Conservation (phyloP, 208 protist genomes). For the Trypanosoma brucei region DNA sequence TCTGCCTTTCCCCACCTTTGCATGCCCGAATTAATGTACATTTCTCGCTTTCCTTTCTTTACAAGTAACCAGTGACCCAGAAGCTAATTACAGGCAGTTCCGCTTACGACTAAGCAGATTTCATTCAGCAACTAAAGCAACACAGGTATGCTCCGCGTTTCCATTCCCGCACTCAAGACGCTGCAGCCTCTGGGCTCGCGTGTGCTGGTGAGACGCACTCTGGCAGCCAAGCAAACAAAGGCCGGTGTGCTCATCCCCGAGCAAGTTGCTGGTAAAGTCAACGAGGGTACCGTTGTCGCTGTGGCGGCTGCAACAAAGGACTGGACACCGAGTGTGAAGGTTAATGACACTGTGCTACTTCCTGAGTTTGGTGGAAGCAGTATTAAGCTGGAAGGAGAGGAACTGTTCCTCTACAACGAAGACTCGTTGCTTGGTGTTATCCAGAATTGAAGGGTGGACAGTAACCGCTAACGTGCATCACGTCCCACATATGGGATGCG, state of each 20-base stretch:
- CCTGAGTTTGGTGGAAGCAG: constrained; percentile 85
- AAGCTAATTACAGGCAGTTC: too few species aligned
- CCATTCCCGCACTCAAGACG: constrained; percentile 72
- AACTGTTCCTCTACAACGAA: constrained; percentile 91
- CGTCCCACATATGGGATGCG: background rate
- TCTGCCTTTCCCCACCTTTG: too few species aligned
- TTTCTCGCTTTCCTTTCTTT: background rate
- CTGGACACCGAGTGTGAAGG: constrained; percentile 89
- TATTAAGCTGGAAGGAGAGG: constrained; percentile 90
- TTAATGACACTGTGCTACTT: constrained; percentile 86
- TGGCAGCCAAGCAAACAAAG: constrained; percentile 89
- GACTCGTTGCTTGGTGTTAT: constrained; percentile 83
- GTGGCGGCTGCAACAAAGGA: constrained; percentile 86
- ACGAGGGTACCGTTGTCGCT: constrained; percentile 89
- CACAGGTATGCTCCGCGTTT: constrained; percentile 69
- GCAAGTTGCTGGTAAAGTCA: constrained; percentile 90
- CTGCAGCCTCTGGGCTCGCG: constrained; percentile 88
- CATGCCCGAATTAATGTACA: too few species aligned
- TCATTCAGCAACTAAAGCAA: too few species aligned
- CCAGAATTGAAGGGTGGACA: constrained; percentile 1
- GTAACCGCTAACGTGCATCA: background rate
- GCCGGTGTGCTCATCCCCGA: constrained; percentile 91
- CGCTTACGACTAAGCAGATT: too few species aligned
- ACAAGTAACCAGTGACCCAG: background rate
- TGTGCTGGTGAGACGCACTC: constrained; percentile 84